phyloP scores from a whole-genome alignment of 2,329 filamentous ascomycete species.

The Penicillium sp. region DNA sequence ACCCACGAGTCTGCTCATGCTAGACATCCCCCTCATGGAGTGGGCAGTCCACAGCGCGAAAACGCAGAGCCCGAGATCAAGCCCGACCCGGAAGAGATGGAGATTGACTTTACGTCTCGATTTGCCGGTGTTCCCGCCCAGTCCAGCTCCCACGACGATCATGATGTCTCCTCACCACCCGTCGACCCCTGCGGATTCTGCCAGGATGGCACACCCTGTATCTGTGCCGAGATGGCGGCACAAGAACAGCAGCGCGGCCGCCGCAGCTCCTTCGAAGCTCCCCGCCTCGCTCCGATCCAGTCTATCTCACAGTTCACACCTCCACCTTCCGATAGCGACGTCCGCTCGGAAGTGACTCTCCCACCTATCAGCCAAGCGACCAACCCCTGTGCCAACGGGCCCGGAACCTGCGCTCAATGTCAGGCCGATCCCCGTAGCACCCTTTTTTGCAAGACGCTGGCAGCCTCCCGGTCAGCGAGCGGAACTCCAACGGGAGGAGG shows the following conservation, averaged over 20 bases:
- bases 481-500: conserved; percentile 44
- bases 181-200: conserved; percentile 77
- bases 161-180: conserved; percentile 34
- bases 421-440: conserved; percentile 72
- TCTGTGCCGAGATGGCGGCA: conserved; percentile 65
- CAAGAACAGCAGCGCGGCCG: conserved; percentile 39
- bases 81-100: conserved; percentile 50
- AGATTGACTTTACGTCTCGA: conserved; percentile 69
- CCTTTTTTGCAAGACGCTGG: conserved; percentile 76
- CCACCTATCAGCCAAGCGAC: conserved; percentile 35
- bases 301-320: conserved; percentile 49
- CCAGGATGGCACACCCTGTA: conserved; percentile 73
- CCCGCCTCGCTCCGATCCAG: conserved; percentile 44
- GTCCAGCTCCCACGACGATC: conserved; percentile 13
- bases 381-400: conserved; percentile 59
- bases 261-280: conserved; percentile 44
- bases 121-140: conserved; percentile 49
- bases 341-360: conserved; percentile 50
- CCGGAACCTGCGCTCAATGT: conserved; percentile 75
- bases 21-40: conserved; percentile 35
- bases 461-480: conserved; percentile 52
- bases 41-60: conserved; percentile 49
- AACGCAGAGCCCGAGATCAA: conserved; percentile 49
- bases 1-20: conserved; percentile 35
- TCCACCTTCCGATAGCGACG: conserved; percentile 54